Conservation (phyloP, 2,329 filamentous ascomycete species). For the Cadophora luteo-olivacea region DNA sequence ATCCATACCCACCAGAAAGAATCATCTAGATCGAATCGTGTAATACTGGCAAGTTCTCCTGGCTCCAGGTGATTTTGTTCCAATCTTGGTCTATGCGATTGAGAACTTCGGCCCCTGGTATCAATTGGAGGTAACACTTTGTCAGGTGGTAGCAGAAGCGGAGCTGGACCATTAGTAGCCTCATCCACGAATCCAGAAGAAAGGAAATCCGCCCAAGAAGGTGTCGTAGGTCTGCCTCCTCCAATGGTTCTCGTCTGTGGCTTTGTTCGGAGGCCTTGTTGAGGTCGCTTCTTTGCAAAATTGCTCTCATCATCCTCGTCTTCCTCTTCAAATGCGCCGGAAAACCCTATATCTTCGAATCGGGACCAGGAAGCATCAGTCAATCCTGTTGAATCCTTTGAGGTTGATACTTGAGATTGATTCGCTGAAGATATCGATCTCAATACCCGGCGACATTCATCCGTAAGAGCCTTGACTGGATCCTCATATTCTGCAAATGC, state of each 20-base stretch:
- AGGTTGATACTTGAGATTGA: slow-evolving; percentile 76
- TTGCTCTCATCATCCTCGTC: slow-evolving; percentile 59
- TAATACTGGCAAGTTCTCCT: slow-evolving; percentile 93
- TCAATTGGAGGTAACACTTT: slow-evolving; percentile 89
- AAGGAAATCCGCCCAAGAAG: slow-evolving; percentile 97
- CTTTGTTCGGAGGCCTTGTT: slow-evolving; percentile 65
- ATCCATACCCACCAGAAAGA: slow-evolving; percentile 99
- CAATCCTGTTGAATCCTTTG: slow-evolving; percentile 74
- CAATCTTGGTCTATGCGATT: slow-evolving; percentile 79
- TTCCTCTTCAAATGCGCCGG: slow-evolving; percentile 73
- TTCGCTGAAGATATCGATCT: slow-evolving; percentile 88
- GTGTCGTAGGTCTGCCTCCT: slow-evolving; percentile 82
- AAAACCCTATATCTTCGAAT: slow-evolving; percentile 94
- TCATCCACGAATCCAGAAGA: slow-evolving; percentile 90
- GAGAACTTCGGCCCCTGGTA: slow-evolving; percentile 80
- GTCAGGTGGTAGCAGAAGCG: slow-evolving; percentile 85
- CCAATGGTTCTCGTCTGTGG: slow-evolving; percentile 68
- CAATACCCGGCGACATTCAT: slow-evolving; percentile 91
- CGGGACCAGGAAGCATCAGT: slow-evolving; percentile 94
- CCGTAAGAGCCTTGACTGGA: slow-evolving; percentile 84
- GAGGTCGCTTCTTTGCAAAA: slow-evolving; percentile 47
- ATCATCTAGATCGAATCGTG: slow-evolving; percentile 84
- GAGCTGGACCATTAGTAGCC: slow-evolving; percentile 65
- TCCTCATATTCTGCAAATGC: slow-evolving; percentile 90
- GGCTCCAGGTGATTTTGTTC: slow-evolving; percentile 79